A percentile compares a stretch with the other conserved stretches of the same genome.
Evolutionary conservation across 75 land plant genomes (phyloP).

Genomic region (Chamaecyparis obtusa): DNA sequence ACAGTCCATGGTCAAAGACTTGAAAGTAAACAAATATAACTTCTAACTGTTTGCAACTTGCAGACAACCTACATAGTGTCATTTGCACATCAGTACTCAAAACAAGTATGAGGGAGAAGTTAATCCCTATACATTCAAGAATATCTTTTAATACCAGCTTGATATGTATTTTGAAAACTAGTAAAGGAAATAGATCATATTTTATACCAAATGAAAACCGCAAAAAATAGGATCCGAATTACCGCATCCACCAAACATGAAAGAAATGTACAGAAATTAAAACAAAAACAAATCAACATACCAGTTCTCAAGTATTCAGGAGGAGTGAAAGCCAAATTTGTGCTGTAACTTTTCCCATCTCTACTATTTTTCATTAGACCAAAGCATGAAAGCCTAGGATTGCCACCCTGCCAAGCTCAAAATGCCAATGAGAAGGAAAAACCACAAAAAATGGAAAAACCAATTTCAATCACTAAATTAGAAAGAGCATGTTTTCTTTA

Average conservation of each 20-base stretch:
- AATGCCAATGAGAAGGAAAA: not conserved
- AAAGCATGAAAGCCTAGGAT: slow-evolving; percentile 85
- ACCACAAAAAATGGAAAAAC: not conserved
- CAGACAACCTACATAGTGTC: not conserved
- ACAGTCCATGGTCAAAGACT: not conserved
- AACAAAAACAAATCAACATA: slow-evolving; percentile 11
- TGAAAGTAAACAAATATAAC: not conserved
- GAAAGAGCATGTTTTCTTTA: not conserved
- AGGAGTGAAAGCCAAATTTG: slow-evolving; percentile 94
- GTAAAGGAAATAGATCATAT: not conserved
- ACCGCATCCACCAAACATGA: not conserved
- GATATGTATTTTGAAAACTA: not conserved
- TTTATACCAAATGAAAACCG: not conserved
- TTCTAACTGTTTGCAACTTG: not conserved
- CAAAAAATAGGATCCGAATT: not conserved
- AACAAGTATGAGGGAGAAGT: not conserved
- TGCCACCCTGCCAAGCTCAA: slow-evolving; percentile 51
- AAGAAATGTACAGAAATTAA: not conserved
- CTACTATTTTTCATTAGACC: slow-evolving; percentile 90
- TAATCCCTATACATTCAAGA: not conserved
- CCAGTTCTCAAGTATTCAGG: slow-evolving; percentile 85
- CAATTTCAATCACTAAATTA: not conserved
- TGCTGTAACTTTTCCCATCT: slow-evolving; percentile 91
- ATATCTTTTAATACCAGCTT: not conserved
- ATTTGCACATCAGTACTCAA: not conserved